Base-by-base conservation (phyloP, 257 asterid species). In the Henckelia pumila region DNA sequence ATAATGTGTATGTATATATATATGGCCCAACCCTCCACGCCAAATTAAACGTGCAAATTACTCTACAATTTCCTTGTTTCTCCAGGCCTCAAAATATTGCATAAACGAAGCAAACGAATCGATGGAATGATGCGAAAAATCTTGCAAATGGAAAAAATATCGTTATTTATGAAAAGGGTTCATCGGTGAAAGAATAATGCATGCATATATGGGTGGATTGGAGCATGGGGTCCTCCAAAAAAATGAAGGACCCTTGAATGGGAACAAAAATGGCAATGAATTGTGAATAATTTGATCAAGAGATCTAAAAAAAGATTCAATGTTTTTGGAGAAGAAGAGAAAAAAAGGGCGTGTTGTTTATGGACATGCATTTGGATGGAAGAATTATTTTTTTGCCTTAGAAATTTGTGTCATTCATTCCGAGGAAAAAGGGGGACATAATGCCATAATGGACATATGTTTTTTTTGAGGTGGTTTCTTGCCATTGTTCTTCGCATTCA, bases 181-280 rank as follows among this genome's bases (percentile, higher is more conserved):
- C 19, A 14, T 26, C 17, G 8, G 22, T 40, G 57, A 50, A 14
- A 44, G 64, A 23, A 14, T 28, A 25, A 10, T 17, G 37, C 32
- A 21, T 17, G 66, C 44, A 16, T 21, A 61, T n/a, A n/a, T n/a
- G 23, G 35, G 29, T 53, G 19, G 9, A 22, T 22, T 24, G 67
- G 69, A 60, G 61, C 44, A 40, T 44, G 75, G 89, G 96, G 96
- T 78, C 95, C 92, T 86, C 92, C 96, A 77, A 87, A 47, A 70
- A 72, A 77, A 66, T 73, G 95, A 82, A 87, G 96, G 95, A 83
- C 88, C 92, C 95, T 23, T 49, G 64, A 56, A 69, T 44, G 30
- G 59, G 67, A 67, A 71, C 59, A 69, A 73, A 53, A 68, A 61
- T 61, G 78, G 76, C 61, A 64, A 82, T 64, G 70, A 71, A 69